Evolutionary conservation across 23 red algal species (phyloP).

Genomic region (Gracilariopsis chorda): DNA sequence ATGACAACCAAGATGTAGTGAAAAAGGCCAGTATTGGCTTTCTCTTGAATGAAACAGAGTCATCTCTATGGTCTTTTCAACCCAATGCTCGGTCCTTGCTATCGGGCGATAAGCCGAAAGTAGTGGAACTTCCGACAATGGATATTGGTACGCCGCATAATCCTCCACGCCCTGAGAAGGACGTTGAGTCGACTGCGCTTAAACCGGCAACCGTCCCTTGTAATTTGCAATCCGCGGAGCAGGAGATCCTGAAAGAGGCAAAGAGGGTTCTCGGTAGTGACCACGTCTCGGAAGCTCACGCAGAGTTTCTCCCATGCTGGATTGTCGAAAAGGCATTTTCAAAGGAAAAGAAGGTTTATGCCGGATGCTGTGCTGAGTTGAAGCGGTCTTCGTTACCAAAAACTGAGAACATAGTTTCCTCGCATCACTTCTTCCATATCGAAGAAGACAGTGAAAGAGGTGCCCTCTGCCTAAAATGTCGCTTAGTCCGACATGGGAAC

Average conservation of each 20-base stretch:
- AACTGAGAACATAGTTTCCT: not conserved
- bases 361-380: not conserved
- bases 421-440: constrained; percentile 51
- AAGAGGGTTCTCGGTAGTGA: not conserved
- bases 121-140: not conserved
- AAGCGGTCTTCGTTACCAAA: not conserved
- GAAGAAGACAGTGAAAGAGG: not conserved
- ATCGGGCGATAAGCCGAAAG: not conserved
- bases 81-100: not conserved
- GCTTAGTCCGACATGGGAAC: constrained; percentile 27
- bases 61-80: not conserved
- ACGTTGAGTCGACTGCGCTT: not conserved
- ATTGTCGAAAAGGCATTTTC: constrained; percentile 10
- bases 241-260: not conserved
- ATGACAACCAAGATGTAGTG: too few relatives aligned
- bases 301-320: constrained; percentile 4
- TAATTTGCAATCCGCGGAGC: not conserved
- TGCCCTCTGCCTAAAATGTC: constrained; percentile 13
- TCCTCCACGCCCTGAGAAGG: not conserved
- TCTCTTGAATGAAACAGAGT: not conserved
- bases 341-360: constrained; percentile 17
- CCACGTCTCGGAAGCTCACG: not conserved
- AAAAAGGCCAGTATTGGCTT: not conserved
- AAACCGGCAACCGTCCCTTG: too few relatives aligned
- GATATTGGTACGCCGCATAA: not conserved